Conservation (phyloP, 257 asterid species). For the Gentiana macrophylla region DNA sequence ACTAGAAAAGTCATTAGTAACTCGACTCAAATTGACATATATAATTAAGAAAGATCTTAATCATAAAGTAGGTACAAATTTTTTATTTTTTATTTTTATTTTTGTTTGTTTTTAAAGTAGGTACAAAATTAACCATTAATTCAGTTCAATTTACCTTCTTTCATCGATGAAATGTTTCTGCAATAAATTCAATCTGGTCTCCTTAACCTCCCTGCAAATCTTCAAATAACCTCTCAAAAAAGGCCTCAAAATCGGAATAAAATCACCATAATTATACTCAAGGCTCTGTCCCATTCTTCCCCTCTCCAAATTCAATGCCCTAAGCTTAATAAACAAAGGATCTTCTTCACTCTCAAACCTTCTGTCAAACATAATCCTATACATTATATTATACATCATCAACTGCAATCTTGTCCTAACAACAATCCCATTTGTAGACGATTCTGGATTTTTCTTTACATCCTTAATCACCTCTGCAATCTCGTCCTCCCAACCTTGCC, state of each 20-base stretch:
- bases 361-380: conserved; percentile 74
- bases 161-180: conserved; percentile 82
- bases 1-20: no score
- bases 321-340: conserved; percentile 59
- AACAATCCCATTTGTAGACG: conserved; percentile 69
- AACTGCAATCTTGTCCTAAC: conserved; percentile 67
- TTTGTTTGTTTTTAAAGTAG: neutral
- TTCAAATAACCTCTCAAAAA: conserved; percentile 77
- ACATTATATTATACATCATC: conserved; percentile 94
- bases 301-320: conserved; percentile 83
- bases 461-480: conserved; percentile 68
- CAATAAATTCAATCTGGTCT: conserved; percentile 58
- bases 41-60: no score
- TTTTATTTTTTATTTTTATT: no score
- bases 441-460: conserved; percentile 59
- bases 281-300: conserved; percentile 91
- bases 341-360: conserved; percentile 84
- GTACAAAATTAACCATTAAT: neutral
- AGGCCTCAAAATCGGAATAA: conserved; percentile 84
- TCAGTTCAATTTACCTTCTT: conserved; percentile 53
- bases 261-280: conserved; percentile 91
- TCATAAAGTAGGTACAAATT: no score
- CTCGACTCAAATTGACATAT: no score
- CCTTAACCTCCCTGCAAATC: conserved; percentile 71
- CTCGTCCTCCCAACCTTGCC: conserved; percentile 80